Percentiles rank a stretch among this genome's conserved stretches.
phyloP scores from a whole-genome alignment of 2,329 filamentous ascomycete genomes.

The Zymoseptoria brevis region DNA sequence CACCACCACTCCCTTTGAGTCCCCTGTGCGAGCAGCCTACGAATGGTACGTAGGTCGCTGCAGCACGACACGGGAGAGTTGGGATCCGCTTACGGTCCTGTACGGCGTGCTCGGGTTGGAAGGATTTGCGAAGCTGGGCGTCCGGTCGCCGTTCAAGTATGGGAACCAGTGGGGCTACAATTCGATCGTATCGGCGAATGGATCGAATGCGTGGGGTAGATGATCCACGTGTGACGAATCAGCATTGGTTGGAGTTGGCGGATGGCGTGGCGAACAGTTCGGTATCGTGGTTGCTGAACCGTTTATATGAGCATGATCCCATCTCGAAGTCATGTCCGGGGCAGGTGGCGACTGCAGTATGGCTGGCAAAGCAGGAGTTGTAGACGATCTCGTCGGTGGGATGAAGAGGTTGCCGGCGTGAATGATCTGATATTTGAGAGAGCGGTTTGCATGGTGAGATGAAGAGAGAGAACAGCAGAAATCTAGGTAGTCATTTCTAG shows the following conservation, averaged over 20 bases:
- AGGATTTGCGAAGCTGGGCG: not conserved
- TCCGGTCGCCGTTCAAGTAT: slow-evolving; percentile 6
- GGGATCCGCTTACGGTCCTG: slow-evolving; percentile 11
- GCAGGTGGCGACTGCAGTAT: not conserved
- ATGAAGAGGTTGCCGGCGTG: too few relatives aligned
- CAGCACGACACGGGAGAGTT: slow-evolving; percentile 5
- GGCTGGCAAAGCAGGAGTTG: not conserved
- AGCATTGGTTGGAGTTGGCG: slow-evolving; percentile 13
- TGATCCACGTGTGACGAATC: slow-evolving; percentile 16
- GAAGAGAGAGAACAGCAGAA: not conserved
- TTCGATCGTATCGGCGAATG: slow-evolving; percentile 4
- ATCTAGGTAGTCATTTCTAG: not conserved
- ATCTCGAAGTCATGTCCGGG: not conserved
- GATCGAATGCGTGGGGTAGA: slow-evolving; percentile 13
- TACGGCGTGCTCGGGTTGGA: slow-evolving; percentile 8
- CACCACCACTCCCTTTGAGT: slow-evolving; percentile 3
- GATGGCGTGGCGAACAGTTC: slow-evolving; percentile 7
- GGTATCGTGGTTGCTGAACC: slow-evolving; percentile 12
- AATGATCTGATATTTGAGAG: not conserved
- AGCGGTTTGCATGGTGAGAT: not conserved
- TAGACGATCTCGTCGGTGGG: not conserved
- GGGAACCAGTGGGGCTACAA: slow-evolving; percentile 11
- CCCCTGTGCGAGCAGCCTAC: slow-evolving; percentile 11
- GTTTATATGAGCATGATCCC: slow-evolving; percentile 3
- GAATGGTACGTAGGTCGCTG: slow-evolving; percentile 13